Evolutionary conservation across 2,329 filamentous ascomycete species (phyloP).

Genomic region (Trichoderma endophyticum): DNA sequence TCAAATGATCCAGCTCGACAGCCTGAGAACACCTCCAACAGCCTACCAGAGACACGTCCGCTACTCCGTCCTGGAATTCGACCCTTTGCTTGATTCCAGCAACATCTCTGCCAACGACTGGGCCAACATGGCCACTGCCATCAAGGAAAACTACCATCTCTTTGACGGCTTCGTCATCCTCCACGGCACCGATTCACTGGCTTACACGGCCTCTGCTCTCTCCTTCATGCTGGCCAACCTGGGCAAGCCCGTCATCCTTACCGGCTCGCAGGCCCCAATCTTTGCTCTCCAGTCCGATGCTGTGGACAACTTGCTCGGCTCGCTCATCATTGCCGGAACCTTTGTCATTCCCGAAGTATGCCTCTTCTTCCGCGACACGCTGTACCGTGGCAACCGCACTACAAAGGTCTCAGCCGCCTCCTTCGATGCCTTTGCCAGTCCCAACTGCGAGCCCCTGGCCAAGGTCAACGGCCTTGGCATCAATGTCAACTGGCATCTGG

Average conservation of each 20-base stretch:
- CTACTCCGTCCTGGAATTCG: slow-evolving; percentile 82
- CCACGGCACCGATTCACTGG: slow-evolving; percentile 85
- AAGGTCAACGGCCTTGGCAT: slow-evolving; percentile 77
- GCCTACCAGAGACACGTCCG: slow-evolving; percentile 77
- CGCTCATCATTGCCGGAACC: slow-evolving; percentile 84
- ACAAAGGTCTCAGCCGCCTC: slow-evolving; percentile 85
- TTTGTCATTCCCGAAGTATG: slow-evolving; percentile 93
- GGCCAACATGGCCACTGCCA: slow-evolving; percentile 77
- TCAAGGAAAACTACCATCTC: slow-evolving; percentile 79
- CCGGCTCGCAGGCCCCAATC: slow-evolving; percentile 80
- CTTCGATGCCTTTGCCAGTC: slow-evolving; percentile 83
- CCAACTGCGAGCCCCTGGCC: slow-evolving; percentile 80
- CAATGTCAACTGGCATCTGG: slow-evolving; percentile 75
- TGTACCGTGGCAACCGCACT: slow-evolving; percentile 83
- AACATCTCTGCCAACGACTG: slow-evolving; percentile 84
- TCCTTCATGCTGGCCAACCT: slow-evolving; percentile 92
- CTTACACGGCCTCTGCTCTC: slow-evolving; percentile 84
- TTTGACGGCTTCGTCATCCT: slow-evolving; percentile 91
- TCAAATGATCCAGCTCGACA: slow-evolving; percentile 53
- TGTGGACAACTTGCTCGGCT: slow-evolving; percentile 83
- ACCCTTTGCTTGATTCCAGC: slow-evolving; percentile 80
- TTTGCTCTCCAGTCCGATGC: slow-evolving; percentile 88
- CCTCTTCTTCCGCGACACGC: slow-evolving; percentile 87
- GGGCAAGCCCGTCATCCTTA: slow-evolving; percentile 87
- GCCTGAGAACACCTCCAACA: slow-evolving; percentile 74